Evolutionary conservation across 1,284 basidiomycete genomes (phyloP), one percentile per base, ranked within the genome.

Genomic region (Apiotrichum porosum): DNA sequence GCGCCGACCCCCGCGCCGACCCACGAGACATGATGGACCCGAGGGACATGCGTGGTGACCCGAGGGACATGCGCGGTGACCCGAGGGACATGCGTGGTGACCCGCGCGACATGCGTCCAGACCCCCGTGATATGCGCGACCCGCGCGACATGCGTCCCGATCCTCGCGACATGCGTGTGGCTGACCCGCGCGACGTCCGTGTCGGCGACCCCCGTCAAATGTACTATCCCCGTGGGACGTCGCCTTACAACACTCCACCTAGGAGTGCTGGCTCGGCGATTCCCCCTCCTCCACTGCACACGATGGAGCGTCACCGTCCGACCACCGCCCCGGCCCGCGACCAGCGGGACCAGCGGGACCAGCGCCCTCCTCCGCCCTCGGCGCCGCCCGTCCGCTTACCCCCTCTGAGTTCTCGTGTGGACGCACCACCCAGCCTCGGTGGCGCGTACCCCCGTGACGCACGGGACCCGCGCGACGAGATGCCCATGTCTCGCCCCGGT

Each of bases 351-450:
- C 21, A 24, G 19, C 43, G 42, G 3, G 31, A 23, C 45, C 42
- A n/a, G n/a, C n/a, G 37, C 17, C 31, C 39, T 18, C 15, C 30
- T 17, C 5, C 32, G 22, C 33, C 28, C 28, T 31, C 42, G 26
- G 3, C 26, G 6, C 42, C 21, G 13, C 33, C 40, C 6, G 14
- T 44, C 24, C 47, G 52, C 10, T 41, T 47, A 2, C 44, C 45
- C 15, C 48, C 52, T 6, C 39, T 54, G 22, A 31, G 39, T n/a
- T 51, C 48, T 15, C 52, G 52, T 9, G 35, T 45, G 18, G 53
- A 51, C 31, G 49, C 42, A 3, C 53, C 53, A 8, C 53, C 53
- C 4, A 37, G 38, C 15, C 49, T 55, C 12, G 53, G 49, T 3
- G 26, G 26, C 6, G 43, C 47, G 15, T 52, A 52, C 24, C 37